Evolutionary conservation across 2,329 filamentous ascomycete genomes (phyloP).

Genomic region (Ophiobolus disseminans): DNA sequence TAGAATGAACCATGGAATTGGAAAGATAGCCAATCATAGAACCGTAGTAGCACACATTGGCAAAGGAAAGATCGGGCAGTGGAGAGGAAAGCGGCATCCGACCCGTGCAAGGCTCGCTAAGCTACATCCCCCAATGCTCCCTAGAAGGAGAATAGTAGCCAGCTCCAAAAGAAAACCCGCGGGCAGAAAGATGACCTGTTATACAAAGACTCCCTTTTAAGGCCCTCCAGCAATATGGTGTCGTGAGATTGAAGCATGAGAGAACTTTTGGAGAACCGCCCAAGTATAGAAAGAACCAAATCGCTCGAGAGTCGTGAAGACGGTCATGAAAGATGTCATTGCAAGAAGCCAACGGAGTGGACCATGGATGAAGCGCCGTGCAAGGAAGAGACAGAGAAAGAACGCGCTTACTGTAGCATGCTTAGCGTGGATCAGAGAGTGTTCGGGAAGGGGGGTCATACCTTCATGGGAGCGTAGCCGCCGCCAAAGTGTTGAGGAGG

Average conservation of each 20-base stretch:
- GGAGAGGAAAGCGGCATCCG: constrained; percentile 41
- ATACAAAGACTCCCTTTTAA: constrained; percentile 47
- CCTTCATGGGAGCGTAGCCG: constrained; percentile 73
- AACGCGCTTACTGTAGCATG: constrained; percentile 45
- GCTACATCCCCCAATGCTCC: constrained; percentile 44
- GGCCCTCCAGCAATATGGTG: constrained; percentile 44
- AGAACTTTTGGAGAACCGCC: constrained; percentile 50
- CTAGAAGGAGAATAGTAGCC: constrained; percentile 30
- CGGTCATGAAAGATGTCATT: constrained; percentile 48
- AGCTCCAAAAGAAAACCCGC: constrained; percentile 41
- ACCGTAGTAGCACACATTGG: constrained; percentile 34
- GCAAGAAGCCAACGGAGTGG: constrained; percentile 44
- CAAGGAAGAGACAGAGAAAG: constrained; percentile 45
- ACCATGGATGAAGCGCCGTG: constrained; percentile 45
- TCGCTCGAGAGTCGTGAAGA: constrained; percentile 47
- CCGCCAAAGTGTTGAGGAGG: constrained; percentile 66
- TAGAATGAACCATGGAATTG: constrained; percentile 43
- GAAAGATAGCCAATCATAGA: constrained; percentile 48
- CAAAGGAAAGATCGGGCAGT: constrained; percentile 33
- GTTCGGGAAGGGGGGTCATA: no score
- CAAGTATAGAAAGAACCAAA: constrained; percentile 47
- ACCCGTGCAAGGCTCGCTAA: constrained; percentile 47
- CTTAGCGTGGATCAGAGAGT: constrained; percentile 10
- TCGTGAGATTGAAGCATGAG: constrained; percentile 43
- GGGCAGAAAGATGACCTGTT: constrained; percentile 46